Evolutionary conservation across 129 eudicot genomes (phyloP).

Genomic region (Kitagawia praeruptora): DNA sequence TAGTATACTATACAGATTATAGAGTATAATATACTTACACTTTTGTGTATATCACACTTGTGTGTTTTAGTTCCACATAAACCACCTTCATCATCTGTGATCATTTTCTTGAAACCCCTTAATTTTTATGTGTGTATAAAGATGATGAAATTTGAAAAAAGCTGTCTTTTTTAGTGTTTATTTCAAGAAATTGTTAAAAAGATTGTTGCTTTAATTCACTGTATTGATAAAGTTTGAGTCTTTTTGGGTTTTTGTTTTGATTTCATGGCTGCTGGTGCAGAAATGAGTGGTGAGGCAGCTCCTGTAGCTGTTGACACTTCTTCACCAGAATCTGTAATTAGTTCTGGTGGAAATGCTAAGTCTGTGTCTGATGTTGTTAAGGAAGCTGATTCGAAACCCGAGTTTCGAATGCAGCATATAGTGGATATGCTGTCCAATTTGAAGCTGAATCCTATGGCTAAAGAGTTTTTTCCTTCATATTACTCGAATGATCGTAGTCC

Average conservation of each 20-base stretch:
- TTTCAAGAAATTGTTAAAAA: slow-evolving; percentile 3
- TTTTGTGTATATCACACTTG: slow-evolving; percentile 23
- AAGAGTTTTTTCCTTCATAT: slow-evolving; percentile 83
- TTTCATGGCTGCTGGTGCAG: slow-evolving; percentile 81
- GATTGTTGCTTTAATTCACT: not conserved
- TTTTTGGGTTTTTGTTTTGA: slow-evolving; percentile 5
- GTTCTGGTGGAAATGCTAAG: slow-evolving; percentile 14
- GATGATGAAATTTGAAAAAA: slow-evolving; percentile 3
- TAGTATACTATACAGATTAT: not conserved
- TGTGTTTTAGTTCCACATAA: slow-evolving; percentile 28
- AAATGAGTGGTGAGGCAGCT: slow-evolving; percentile 42
- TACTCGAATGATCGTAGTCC: slow-evolving; percentile 38
- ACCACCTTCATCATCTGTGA: slow-evolving; percentile 36
- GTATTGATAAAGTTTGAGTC: not conserved
- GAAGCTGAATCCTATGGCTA: slow-evolving; percentile 87
- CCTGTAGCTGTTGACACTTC: slow-evolving; percentile 22
- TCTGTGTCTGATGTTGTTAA: slow-evolving; percentile 19
- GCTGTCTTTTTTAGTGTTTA: not conserved
- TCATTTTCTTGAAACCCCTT: slow-evolving; percentile 29
- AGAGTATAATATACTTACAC: not conserved
- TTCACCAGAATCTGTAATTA: slow-evolving; percentile 29
- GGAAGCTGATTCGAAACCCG: slow-evolving; percentile 58
- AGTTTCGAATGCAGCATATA: slow-evolving; percentile 50
- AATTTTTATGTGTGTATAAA: not conserved
- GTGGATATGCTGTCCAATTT: slow-evolving; percentile 65